phyloP scores from a whole-genome alignment of 176 grass and related monocot genomes.

The Aegilops bicornis region DNA sequence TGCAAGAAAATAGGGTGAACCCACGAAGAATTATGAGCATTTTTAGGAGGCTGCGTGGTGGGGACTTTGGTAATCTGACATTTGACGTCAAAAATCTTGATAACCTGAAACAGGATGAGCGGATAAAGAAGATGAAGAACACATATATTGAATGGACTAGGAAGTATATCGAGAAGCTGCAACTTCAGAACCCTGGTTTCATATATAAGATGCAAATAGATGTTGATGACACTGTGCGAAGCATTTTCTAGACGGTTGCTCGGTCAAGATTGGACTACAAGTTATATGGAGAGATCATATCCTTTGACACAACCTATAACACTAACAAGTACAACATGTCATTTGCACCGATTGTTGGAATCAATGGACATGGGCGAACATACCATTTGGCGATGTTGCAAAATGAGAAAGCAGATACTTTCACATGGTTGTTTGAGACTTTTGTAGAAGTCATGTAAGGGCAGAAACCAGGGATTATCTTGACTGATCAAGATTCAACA shows the following conservation, averaged over 20 bases:
- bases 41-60: not conserved
- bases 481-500: conserved; percentile 26
- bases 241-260: conserved; percentile 20
- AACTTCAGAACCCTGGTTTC: conserved; percentile 3
- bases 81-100: not conserved
- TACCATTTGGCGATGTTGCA: conserved; percentile 19
- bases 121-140: not conserved
- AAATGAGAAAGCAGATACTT: not conserved
- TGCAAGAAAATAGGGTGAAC: conserved; percentile 20
- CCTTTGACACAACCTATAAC: conserved; percentile 1
- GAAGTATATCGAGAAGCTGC: not conserved
- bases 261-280: conserved; percentile 17
- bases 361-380: not conserved
- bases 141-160: not conserved
- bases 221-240: not conserved
- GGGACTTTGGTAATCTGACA: too few species aligned
- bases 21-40: conserved; percentile 18
- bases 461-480: conserved; percentile 14
- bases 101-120: not conserved
- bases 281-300: conserved; percentile 25
- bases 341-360: not conserved
- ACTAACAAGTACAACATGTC: not conserved
- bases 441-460: conserved; percentile 28
- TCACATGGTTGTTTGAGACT: conserved; percentile 26
- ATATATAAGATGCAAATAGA: not conserved